These are phyloP conservation scores for Termitomyces eurrhizus DNA, from an alignment of 768 basidiomycete genomes.

Conservation along the genomic window DNA sequence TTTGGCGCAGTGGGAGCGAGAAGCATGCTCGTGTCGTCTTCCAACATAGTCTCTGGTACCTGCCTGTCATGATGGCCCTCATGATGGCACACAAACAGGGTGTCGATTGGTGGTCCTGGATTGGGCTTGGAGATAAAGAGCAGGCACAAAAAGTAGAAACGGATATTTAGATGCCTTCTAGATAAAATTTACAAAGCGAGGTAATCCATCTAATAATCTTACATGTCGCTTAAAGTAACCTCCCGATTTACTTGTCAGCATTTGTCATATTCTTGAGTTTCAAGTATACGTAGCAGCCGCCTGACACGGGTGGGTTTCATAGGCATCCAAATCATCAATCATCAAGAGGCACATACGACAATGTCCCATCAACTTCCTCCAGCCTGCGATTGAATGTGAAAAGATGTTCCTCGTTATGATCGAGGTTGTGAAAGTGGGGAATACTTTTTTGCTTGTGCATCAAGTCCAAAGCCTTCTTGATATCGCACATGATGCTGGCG, in stretches of 20 bases:
- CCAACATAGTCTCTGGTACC: conserved; percentile 82
- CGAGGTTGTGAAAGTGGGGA: not conserved
- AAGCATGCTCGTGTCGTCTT: conserved; percentile 77
- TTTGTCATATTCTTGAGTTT: no score
- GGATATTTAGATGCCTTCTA: not conserved
- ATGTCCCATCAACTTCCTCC: not conserved
- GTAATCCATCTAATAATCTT: no score
- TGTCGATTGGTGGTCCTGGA: conserved; percentile 69
- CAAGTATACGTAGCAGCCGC: not conserved
- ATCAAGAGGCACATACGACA: not conserved
- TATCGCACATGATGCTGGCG: not conserved
- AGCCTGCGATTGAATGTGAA: not conserved
- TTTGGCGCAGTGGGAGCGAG: conserved; percentile 70
- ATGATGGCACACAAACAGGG: conserved; percentile 96
- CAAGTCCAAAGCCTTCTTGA: not conserved
- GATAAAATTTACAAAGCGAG: no score
- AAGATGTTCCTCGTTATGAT: not conserved
- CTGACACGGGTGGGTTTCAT: no score
- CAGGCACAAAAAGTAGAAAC: not conserved
- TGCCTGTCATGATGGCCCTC: conserved; percentile 83
- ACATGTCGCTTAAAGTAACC: no score
- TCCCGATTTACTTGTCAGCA: no score
- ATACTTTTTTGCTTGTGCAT: not conserved
- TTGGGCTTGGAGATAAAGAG: conserved; percentile 29
- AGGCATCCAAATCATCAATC: not conserved